A percentile compares a stretch with the other conserved stretches of the same genome.
These are phyloP conservation scores for Nicotiana undulata DNA, from an alignment of 257 asterid genomes.

Conservation along the genomic window DNA sequence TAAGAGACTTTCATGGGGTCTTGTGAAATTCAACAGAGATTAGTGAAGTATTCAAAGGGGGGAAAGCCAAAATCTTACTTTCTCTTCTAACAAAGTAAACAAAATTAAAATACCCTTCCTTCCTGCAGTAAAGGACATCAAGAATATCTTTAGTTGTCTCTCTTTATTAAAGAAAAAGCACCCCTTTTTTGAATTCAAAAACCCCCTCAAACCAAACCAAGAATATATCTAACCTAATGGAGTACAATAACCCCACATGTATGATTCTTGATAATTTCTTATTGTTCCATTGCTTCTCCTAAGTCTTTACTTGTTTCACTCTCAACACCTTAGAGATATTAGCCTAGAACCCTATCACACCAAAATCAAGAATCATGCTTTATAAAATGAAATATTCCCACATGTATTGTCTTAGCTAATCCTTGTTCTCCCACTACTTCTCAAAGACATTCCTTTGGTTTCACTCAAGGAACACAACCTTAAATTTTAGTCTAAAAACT, in stretches of 20 bases:
- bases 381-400: neutral
- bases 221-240: neutral
- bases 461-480: conserved; percentile 35
- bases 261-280: neutral
- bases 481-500: neutral
- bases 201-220: conserved; percentile 8
- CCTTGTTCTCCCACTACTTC: conserved; percentile 18
- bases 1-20: neutral
- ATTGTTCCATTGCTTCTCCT: neutral
- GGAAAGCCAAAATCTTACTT: conserved; percentile 27
- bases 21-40: conserved; percentile 9
- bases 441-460: conserved; percentile 17
- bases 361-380: neutral
- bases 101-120: conserved; percentile 3
- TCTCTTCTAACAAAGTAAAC: conserved; percentile 32
- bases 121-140: conserved; percentile 30
- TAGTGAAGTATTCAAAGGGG: conserved; percentile 10
- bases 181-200: conserved; percentile 41
- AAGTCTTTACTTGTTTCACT: neutral
- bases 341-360: neutral
- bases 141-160: conserved; percentile 49
- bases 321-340: neutral
- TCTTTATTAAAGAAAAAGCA: conserved; percentile 57
- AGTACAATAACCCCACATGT: conserved; percentile 2
- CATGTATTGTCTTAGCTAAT: neutral